phyloP scores from a whole-genome alignment of 371 early-diverging fungal species.

The Lichtheimia hyalospora region DNA sequence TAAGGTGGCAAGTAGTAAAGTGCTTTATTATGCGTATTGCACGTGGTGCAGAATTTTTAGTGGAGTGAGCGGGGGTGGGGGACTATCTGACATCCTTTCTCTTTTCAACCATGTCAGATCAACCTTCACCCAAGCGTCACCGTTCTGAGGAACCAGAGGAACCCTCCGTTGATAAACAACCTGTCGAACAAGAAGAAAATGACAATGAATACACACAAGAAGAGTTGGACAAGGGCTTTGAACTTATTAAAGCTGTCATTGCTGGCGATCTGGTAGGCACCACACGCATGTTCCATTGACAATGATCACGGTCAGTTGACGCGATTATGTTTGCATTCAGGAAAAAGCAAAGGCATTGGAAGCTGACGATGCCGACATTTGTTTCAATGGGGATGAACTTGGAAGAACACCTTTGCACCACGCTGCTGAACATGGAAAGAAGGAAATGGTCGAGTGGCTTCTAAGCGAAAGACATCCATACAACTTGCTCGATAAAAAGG shows the following conservation, averaged over 20 bases:
- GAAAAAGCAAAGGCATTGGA: slow-evolving; percentile 34
- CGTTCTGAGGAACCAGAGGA: slow-evolving; percentile 6
- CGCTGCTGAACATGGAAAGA: slow-evolving; percentile 46
- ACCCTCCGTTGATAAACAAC: background rate
- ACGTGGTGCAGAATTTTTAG: too few relatives aligned
- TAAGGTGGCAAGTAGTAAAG: too few relatives aligned
- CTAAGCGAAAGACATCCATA: slow-evolving; percentile 59
- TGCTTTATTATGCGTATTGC: too few relatives aligned
- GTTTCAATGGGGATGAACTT: slow-evolving; percentile 38
- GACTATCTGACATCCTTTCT: background rate
- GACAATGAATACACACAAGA: slow-evolving; percentile 30
- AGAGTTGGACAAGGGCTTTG: slow-evolving; percentile 35
- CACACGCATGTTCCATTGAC: background rate
- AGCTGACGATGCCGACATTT: slow-evolving; percentile 42
- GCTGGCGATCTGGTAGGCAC: slow-evolving; percentile 40
- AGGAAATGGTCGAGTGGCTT: slow-evolving; percentile 58
- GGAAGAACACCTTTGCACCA: slow-evolving; percentile 51
- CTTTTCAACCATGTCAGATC: slow-evolving; percentile 2
- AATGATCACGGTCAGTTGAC: background rate
- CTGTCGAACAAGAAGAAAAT: background rate
- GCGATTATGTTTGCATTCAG: slow-evolving; percentile 17
- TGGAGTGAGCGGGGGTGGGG: too few relatives aligned
- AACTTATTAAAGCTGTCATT: slow-evolving; percentile 35
- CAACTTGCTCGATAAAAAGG: slow-evolving; percentile 40
- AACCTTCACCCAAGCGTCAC: slow-evolving; percentile 8